Base-by-base conservation (phyloP, 306 rosid genomes). In the Biancaea sappan region DNA sequence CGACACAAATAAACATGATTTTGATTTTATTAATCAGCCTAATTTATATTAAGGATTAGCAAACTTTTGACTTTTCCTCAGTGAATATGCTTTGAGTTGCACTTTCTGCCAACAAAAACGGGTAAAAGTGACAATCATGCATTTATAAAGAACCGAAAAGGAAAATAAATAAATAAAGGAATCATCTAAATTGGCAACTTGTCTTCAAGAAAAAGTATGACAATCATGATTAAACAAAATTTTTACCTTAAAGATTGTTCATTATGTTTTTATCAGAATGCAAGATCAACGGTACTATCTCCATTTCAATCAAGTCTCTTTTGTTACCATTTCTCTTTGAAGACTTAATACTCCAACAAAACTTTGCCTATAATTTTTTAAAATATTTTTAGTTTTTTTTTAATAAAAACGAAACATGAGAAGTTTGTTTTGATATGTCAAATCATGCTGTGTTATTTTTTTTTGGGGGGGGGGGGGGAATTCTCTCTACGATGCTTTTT, bases 111-210 rank as follows among this genome's bases (percentile, higher is more conserved):
- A 37, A 62, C 47, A 62, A 35, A 24, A 37, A 19, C 25, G 66
- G 48, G 31, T 22, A 62, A 58, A 46, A 62, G 68, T 19, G 47
- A 35, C 68, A 35, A 62, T 62, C 25, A 60, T n/a, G 66, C 44
- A 60, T 60, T 46, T 60, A 13, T 8, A 34, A 34, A 44, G 5
- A 14, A 13, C 18, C 4, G 19, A 12, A 44, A 44, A 44, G 6
- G 6, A 40, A 40, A 40, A 40, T 8, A 2, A 43, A 43, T n/a
- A n/a, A n/a, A n/a, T n/a, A n/a, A 62, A 35, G 5, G n/a, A 60
- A 60, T 11, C 5, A 61, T 31, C 3, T 10, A 10, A 35, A n/a
- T 35, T 62, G 24, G 31, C 48, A 0, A 1, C 19, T 62, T 62
- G 47, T 62, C 68, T 62, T 34, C 16, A 0, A 19, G n/a, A 34